phyloP scores from a whole-genome alignment of 176 grass and related monocot species.

The Coix lacrymajobi region DNA sequence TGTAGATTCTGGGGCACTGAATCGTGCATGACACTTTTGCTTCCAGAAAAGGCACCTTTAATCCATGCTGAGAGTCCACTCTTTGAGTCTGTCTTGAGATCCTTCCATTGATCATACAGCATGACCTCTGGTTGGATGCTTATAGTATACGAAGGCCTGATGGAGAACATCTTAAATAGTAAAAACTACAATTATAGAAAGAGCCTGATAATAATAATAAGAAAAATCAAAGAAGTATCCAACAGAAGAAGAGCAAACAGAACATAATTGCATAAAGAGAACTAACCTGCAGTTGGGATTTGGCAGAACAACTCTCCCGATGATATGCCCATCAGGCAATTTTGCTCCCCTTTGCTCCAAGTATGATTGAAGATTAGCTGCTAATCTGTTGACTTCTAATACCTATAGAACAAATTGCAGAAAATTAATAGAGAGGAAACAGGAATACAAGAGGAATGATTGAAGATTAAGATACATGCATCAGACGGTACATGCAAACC shows the following conservation, averaged over 20 bases:
- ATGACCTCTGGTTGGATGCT: conserved; percentile 61
- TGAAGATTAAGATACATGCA: neutral
- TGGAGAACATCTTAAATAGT: conserved; percentile 18
- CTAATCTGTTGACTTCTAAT: conserved; percentile 62
- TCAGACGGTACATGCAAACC: neutral
- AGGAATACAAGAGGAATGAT: neutral
- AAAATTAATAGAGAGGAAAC: conserved; percentile 2
- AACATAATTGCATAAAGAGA: neutral
- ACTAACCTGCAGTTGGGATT: conserved; percentile 68
- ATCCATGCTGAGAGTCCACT: conserved; percentile 78
- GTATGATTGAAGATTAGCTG: conserved; percentile 77
- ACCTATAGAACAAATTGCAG: conserved; percentile 45
- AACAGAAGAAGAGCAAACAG: conserved; percentile 1
- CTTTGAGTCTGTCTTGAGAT: conserved; percentile 62
- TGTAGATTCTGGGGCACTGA: conserved; percentile 56
- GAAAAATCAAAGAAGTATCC: neutral
- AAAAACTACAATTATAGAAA: neutral
- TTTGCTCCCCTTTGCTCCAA: conserved; percentile 76
- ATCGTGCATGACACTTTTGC: conserved; percentile 64
- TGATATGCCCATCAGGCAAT: conserved; percentile 63
- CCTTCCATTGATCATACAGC: conserved; percentile 62
- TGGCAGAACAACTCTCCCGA: conserved; percentile 67
- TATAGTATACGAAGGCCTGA: conserved; percentile 66
- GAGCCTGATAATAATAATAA: neutral
- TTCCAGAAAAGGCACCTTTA: conserved; percentile 76